phyloP scores from a whole-genome alignment of 805 yeast genomes.

The Wickerhamomyces alni region DNA sequence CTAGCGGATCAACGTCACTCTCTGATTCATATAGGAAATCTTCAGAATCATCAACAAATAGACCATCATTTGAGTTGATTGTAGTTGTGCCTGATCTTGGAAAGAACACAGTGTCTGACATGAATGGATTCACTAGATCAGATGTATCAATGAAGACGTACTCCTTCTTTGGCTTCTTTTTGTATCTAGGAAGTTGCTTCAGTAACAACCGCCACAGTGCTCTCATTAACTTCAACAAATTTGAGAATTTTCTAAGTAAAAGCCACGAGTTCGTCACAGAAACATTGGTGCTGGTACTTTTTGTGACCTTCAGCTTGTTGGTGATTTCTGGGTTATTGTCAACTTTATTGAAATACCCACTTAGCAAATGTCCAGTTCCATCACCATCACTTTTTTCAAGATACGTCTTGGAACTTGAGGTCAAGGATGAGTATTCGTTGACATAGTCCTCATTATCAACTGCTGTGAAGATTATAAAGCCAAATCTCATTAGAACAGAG shows the following conservation, averaged over 20 bases:
- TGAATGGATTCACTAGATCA: neutral
- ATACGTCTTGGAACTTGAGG: constrained; percentile 50
- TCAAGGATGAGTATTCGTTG: constrained; percentile 46
- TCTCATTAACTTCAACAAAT: constrained; percentile 8
- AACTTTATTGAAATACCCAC: constrained; percentile 17
- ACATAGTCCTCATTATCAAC: constrained; percentile 63
- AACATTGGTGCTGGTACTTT: neutral
- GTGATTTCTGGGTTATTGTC: constrained; percentile 20
- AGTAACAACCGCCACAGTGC: constrained; percentile 5
- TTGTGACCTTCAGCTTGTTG: neutral
- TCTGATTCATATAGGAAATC: constrained; percentile 26
- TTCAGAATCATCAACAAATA: constrained; percentile 14
- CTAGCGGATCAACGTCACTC: constrained; percentile 23
- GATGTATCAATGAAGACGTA: too few relatives aligned
- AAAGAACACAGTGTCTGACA: neutral
- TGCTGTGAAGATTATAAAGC: constrained; percentile 58
- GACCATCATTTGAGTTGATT: constrained; percentile 29
- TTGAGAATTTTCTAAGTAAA: constrained; percentile 8
- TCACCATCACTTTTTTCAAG: constrained; percentile 29
- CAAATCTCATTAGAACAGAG: constrained; percentile 52
- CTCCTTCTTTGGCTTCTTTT: too few relatives aligned
- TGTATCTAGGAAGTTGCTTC: constrained; percentile 1
- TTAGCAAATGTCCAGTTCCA: constrained; percentile 11
- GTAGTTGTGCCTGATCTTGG: neutral
- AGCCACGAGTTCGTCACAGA: constrained; percentile 7